These are phyloP conservation scores for Lagenidium giganteum DNA, from an alignment of 352 stramenopile species.

Conservation along the genomic window DNA sequence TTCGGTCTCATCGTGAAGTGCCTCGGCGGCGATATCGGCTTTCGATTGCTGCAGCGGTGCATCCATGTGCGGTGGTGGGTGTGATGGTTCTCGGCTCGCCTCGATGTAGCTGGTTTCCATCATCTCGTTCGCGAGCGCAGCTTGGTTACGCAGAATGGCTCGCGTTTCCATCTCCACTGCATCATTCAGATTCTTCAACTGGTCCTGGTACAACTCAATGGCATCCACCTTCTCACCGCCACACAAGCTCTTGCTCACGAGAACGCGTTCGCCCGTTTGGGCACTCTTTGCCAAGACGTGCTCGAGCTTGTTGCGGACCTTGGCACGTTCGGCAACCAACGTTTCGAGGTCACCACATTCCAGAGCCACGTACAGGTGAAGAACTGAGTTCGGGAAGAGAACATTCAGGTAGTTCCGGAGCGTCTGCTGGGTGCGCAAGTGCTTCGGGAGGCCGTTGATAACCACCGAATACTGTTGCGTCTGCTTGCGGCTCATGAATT, in stretches of 20 bases:
- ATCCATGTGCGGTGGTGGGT: too few species aligned
- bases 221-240: constrained; percentile 44
- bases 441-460: constrained; percentile 45
- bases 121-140: constrained; percentile 32
- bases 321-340: constrained; percentile 43
- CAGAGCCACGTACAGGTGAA: constrained; percentile 55
- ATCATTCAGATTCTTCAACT: constrained; percentile 53
- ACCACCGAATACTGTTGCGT: constrained; percentile 65
- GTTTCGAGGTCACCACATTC: constrained; percentile 59
- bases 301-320: constrained; percentile 52
- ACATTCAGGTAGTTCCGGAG: constrained; percentile 61
- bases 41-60: constrained; percentile 18
- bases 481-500: constrained; percentile 45
- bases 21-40: too few species aligned
- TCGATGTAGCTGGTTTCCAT: constrained; percentile 36
- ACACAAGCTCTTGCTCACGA: constrained; percentile 28
- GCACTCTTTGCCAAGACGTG: constrained; percentile 42
- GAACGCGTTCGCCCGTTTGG: constrained; percentile 36
- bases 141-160: constrained; percentile 43
- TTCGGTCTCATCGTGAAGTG: constrained; percentile 33
- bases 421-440: constrained; percentile 54
- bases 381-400: constrained; percentile 49
- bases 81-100: constrained; percentile 11
- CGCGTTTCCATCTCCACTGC: constrained; percentile 56
- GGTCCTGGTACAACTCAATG: constrained; percentile 44